phyloP scores from a whole-genome alignment of 805 yeast genomes.

The Trichomonascus vanleenenianus region DNA sequence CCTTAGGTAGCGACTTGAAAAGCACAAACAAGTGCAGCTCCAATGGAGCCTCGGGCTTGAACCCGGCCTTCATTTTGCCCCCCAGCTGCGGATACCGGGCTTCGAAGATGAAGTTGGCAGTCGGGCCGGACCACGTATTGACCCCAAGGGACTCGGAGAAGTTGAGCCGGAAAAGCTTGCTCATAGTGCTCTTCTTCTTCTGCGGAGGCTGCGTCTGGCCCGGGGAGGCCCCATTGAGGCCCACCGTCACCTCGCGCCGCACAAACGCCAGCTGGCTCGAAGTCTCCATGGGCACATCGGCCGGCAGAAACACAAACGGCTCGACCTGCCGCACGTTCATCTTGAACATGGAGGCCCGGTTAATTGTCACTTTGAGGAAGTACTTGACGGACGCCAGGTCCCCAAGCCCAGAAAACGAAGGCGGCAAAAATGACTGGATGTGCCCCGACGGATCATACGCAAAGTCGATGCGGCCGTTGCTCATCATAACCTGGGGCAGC shows the following conservation, averaged over 20 bases:
- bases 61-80: constrained; percentile 23
- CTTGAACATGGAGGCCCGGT: constrained; percentile 41
- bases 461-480: constrained; percentile 12
- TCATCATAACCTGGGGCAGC: neutral
- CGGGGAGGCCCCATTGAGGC: constrained; percentile 4
- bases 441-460: constrained; percentile 14
- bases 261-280: constrained; percentile 34
- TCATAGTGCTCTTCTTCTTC: constrained; percentile 15
- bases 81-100: constrained; percentile 39
- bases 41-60: constrained; percentile 36
- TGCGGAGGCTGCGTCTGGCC: constrained; percentile 5
- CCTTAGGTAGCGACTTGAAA: constrained; percentile 11
- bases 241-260: constrained; percentile 26
- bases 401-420: constrained; percentile 26
- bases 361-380: constrained; percentile 55
- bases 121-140: constrained; percentile 9
- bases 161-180: constrained; percentile 7
- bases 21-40: constrained; percentile 19
- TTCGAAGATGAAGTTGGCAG: constrained; percentile 34
- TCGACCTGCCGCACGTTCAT: constrained; percentile 39
- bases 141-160: constrained; percentile 13
- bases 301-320: constrained; percentile 49
- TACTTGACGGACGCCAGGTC: constrained; percentile 34
- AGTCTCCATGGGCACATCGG: constrained; percentile 18
- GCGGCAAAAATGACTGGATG: constrained; percentile 23